Percentiles rank a stretch among this genome's conserved stretches.
Evolutionary conservation across 345 rosid species (phyloP).

Genomic region (Psidium guajava): DNA sequence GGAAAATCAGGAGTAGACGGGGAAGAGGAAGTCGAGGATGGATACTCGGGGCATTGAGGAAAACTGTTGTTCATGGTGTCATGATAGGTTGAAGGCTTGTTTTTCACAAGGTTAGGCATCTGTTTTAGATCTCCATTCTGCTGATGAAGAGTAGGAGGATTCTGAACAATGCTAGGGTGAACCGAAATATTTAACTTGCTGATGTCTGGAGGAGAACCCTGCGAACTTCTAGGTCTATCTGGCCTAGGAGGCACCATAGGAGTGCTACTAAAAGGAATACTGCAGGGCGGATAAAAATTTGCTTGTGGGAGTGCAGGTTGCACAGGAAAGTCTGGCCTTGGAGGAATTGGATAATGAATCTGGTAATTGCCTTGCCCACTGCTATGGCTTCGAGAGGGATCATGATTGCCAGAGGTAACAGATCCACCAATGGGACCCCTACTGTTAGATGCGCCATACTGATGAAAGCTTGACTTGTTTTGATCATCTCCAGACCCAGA

Average conservation of each 20-base stretch:
- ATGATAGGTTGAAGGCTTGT: neutral
- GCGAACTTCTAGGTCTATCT: conserved; percentile 2
- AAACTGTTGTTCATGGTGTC: conserved; percentile 4
- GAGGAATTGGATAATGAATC: conserved; percentile 3
- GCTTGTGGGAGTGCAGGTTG: conserved; percentile 4
- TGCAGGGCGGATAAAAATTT: neutral
- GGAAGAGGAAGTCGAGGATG: conserved; percentile 5
- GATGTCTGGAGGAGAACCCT: conserved; percentile 15
- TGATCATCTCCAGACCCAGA: conserved; percentile 10
- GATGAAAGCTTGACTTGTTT: conserved; percentile 7
- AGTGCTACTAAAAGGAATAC: neutral
- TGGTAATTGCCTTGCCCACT: conserved; percentile 4
- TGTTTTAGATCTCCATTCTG: conserved; percentile 13
- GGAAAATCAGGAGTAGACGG: neutral
- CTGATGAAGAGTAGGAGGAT: conserved; percentile 7
- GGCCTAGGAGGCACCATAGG: conserved; percentile 8
- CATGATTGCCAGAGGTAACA: conserved; percentile 7
- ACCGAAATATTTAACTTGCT: conserved; percentile 11
- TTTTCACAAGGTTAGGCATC: conserved; percentile 2
- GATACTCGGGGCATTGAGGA: conserved; percentile 7
- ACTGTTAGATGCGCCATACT: conserved; percentile 4
- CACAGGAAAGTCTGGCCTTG: conserved; percentile 11
- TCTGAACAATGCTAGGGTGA: conserved; percentile 3
- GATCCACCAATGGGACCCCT: neutral
- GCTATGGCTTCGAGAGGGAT: conserved; percentile 13